These are phyloP conservation scores for Alternaria sp. DNA, from an alignment of 2,329 filamentous ascomycete species.

Conservation along the genomic window DNA sequence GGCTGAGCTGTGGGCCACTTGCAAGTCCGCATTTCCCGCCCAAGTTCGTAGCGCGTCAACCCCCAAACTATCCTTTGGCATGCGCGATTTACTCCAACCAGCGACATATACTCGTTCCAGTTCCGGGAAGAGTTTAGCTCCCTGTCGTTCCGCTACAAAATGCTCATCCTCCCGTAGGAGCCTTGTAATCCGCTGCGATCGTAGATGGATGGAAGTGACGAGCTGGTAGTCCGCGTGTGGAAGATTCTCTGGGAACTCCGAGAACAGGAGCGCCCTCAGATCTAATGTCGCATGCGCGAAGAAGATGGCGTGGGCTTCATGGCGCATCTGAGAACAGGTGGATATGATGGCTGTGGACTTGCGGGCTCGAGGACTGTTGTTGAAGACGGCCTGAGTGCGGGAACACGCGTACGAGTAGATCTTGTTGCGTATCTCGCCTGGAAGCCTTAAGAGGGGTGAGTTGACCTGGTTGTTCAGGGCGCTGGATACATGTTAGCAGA, in stretches of 20 bases:
- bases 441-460: background rate
- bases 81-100: background rate
- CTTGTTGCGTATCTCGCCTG: background rate
- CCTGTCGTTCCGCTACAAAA: background rate
- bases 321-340: background rate
- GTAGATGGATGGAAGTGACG: background rate
- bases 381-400: background rate
- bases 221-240: background rate
- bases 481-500: background rate
- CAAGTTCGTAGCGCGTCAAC: background rate
- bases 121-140: background rate
- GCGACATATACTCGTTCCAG: background rate
- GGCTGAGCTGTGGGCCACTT: background rate
- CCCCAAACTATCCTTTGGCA: background rate
- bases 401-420: background rate
- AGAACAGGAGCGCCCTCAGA: background rate
- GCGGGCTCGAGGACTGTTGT: background rate
- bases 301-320: background rate
- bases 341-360: background rate
- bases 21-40: background rate
- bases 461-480: background rate
- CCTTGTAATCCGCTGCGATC: background rate
- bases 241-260: background rate
- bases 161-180: background rate
- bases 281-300: background rate